Conservation (phyloP, 441 rosid genomes). For the Populus tomentosa region DNA sequence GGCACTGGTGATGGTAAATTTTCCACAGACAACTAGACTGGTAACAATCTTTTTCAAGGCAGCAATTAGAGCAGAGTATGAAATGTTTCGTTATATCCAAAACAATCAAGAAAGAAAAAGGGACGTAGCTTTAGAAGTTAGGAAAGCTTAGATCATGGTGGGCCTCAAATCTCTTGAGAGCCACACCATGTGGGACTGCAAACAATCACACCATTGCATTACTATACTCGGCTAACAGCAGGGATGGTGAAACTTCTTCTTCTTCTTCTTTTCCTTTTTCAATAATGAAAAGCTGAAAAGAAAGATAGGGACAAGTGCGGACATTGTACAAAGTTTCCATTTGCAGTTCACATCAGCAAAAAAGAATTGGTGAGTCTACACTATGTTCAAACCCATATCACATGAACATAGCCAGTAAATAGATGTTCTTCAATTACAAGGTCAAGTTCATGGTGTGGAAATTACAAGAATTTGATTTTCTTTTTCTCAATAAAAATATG, state of each 20-base stretch:
- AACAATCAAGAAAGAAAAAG: conserved; percentile 16
- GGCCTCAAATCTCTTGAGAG: conserved; percentile 19
- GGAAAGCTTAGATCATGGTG: conserved; percentile 24
- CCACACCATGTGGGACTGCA: conserved; percentile 23
- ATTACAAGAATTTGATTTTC: no score
- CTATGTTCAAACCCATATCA: not conserved
- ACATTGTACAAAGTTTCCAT: not conserved
- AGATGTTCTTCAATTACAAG: not conserved
- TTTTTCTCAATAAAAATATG: no score
- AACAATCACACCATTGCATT: conserved; percentile 13
- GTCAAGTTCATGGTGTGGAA: not conserved
- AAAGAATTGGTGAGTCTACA: not conserved
- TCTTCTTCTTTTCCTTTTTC: not conserved
- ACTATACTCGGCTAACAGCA: conserved; percentile 11
- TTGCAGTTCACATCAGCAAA: not conserved
- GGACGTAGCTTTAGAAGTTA: conserved; percentile 16
- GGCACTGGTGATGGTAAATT: not conserved
- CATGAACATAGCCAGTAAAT: not conserved
- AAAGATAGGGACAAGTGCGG: not conserved
- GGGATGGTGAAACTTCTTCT: not conserved
- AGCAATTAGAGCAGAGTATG: conserved; percentile 2
- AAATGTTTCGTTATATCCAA: conserved; percentile 4
- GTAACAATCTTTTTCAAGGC: conserved; percentile 8
- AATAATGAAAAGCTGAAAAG: not conserved
- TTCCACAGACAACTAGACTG: not conserved